phyloP scores from a whole-genome alignment of 345 rosid genomes.

The Noccaea caerulescens region DNA sequence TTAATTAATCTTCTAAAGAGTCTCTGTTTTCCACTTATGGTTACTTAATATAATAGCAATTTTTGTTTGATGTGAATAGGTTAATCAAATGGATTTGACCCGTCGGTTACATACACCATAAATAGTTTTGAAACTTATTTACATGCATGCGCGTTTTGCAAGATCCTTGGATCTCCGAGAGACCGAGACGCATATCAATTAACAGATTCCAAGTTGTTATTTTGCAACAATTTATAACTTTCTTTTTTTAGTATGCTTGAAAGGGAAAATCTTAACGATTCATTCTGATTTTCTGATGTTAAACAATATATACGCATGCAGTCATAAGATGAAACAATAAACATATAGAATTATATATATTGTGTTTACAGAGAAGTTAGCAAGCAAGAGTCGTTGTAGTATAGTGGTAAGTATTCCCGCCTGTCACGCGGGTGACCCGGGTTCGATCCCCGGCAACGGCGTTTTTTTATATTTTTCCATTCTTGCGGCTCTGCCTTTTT shows the following conservation, averaged over 20 bases:
- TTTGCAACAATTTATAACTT: background rate
- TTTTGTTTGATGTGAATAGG: constrained; percentile 6
- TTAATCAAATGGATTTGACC: background rate
- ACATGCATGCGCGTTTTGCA: background rate
- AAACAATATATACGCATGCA: too few relatives aligned
- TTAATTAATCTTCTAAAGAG: constrained; percentile 28
- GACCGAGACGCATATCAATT: background rate
- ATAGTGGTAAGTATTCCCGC: constrained; percentile 81
- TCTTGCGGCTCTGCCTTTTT: background rate
- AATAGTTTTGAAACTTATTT: background rate
- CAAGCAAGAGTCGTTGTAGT: constrained; percentile 66
- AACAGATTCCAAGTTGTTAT: background rate
- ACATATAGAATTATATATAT: too few relatives aligned
- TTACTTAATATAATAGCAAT: background rate
- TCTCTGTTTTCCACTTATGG: constrained; percentile 22
- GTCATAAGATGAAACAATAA: too few relatives aligned
- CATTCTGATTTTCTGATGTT: background rate
- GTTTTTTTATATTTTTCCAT: background rate
- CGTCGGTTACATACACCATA: background rate
- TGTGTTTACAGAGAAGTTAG: too few relatives aligned
- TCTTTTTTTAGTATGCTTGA: background rate
- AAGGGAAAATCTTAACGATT: background rate
- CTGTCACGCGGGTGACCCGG: constrained; percentile 86
- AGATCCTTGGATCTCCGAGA: background rate
- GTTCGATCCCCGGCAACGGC: constrained; percentile 94